Percentiles rank a stretch among this genome's conserved stretches.
Evolutionary conservation across 371 early-diverging fungal genomes (phyloP).

Genomic region (Mucor plumbeus): DNA sequence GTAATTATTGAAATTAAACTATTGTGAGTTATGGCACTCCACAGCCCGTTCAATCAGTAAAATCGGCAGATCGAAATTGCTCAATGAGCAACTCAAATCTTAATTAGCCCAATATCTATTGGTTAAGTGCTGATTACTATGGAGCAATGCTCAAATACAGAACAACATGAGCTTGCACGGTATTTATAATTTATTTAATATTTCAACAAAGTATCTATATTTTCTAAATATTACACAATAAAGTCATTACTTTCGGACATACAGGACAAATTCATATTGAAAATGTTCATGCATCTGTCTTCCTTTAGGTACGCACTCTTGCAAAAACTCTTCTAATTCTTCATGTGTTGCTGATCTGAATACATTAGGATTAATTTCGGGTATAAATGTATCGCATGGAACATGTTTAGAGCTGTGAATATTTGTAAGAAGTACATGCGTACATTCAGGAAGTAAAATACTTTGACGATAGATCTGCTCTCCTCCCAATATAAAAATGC

Average conservation of each 20-base stretch:
- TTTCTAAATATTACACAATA: no score
- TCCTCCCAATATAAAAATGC: slow-evolving; percentile 71
- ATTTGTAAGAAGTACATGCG: slow-evolving; percentile 65
- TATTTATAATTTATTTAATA: no score
- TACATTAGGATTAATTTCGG: slow-evolving; percentile 45
- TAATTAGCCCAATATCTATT: no score
- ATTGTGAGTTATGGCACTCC: no score
- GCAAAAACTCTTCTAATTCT: slow-evolving; percentile 49
- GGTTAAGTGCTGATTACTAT: no score
- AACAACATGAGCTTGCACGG: no score
- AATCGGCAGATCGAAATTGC: no score
- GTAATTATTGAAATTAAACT: no score
- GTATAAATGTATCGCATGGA: slow-evolving; percentile 76
- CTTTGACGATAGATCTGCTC: slow-evolving; percentile 64
- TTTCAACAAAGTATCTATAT: no score
- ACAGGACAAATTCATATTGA: slow-evolving; percentile 52
- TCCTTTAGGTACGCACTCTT: slow-evolving; percentile 52
- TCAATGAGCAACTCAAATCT: no score
- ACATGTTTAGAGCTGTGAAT: slow-evolving; percentile 45
- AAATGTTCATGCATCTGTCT: slow-evolving; percentile 47
- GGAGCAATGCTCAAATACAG: no score
- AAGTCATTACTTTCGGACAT: slow-evolving; percentile 28
- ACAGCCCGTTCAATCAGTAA: no score
- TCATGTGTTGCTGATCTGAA: slow-evolving; percentile 41
- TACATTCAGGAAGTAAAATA: slow-evolving; percentile 56